These are phyloP conservation scores for Boletales sp. DNA, from an alignment of 768 basidiomycete genomes.

Conservation along the genomic window DNA sequence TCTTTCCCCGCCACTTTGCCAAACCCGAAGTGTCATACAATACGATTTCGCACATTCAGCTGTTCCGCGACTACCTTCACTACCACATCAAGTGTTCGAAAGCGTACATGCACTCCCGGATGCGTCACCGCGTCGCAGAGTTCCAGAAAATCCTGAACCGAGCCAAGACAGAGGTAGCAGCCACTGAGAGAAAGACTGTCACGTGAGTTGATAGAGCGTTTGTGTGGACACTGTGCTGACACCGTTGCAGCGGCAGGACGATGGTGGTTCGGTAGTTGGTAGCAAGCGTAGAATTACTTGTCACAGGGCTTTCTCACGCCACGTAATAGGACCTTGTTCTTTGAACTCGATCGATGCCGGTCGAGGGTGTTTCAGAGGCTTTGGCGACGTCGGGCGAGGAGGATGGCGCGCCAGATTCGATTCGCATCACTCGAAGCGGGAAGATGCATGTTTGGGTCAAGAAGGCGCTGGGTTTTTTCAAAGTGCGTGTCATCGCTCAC, in stretches of 20 bases:
- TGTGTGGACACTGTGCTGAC: too few relatives aligned
- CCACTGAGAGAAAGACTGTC: conserved; percentile 85
- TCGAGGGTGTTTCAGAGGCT: conserved; percentile 2
- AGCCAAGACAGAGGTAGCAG: conserved; percentile 88
- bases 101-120: conserved; percentile 98
- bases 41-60: conserved; percentile 92
- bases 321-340: background rate
- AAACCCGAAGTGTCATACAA: conserved; percentile 61
- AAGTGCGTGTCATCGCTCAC: conserved; percentile 36
- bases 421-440: conserved; percentile 55
- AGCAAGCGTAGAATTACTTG: background rate
- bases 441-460: conserved; percentile 53
- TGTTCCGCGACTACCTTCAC: conserved; percentile 98
- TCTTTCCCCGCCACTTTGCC: conserved; percentile 94
- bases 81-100: conserved; percentile 99
- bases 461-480: conserved; percentile 49
- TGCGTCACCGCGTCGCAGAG: conserved; percentile 90
- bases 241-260: conserved; percentile 48
- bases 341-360: conserved; percentile 13
- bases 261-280: conserved; percentile 48
- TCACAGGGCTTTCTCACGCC: conserved; percentile 18
- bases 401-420: conserved; percentile 22
- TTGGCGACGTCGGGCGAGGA: conserved; percentile 4
- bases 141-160: conserved; percentile 96
- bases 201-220: conserved; percentile 44